These are phyloP conservation scores for Bacidia rubella DNA, from an alignment of 495 filamentous ascomycete species.

Conservation along the genomic window DNA sequence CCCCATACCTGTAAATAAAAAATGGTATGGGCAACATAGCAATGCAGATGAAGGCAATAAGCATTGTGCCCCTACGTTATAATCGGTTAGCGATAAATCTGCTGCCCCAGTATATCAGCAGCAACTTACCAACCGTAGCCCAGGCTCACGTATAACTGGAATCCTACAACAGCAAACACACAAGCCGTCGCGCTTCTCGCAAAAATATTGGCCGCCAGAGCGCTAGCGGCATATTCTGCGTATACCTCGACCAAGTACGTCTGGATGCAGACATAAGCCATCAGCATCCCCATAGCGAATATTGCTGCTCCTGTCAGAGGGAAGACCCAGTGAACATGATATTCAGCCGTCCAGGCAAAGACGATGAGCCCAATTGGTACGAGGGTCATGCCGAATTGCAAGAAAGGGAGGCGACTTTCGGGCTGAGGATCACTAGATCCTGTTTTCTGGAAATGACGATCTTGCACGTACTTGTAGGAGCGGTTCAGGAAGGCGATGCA, in stretches of 20 bases:
- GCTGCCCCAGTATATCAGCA: no score
- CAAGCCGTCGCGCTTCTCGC: neutral
- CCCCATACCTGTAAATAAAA: no score
- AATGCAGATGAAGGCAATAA: no score
- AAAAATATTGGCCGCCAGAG: slow-evolving; percentile 24
- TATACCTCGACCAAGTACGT: slow-evolving; percentile 43
- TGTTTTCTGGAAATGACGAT: slow-evolving; percentile 22
- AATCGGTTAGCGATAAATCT: no score
- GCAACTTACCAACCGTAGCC: neutral
- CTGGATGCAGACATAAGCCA: slow-evolving; percentile 36
- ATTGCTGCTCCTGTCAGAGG: slow-evolving; percentile 32
- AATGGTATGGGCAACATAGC: no score
- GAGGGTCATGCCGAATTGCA: slow-evolving; percentile 37
- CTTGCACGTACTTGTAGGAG: slow-evolving; percentile 34
- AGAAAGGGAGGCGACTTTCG: slow-evolving; percentile 42
- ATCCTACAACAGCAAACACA: neutral
- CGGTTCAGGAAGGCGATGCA: slow-evolving; percentile 28
- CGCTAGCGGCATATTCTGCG: slow-evolving; percentile 30
- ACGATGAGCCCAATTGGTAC: slow-evolving; percentile 43
- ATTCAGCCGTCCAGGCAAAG: slow-evolving; percentile 42
- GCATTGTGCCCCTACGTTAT: no score
- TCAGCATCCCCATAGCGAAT: slow-evolving; percentile 38
- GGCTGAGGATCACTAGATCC: slow-evolving; percentile 20
- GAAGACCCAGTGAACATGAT: slow-evolving; percentile 37
- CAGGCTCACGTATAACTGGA: neutral